Percentiles rank a stretch among this genome's conserved stretches.
Conservation (phyloP, 106 monocot species). For the Cymbidium sinense region DNA sequence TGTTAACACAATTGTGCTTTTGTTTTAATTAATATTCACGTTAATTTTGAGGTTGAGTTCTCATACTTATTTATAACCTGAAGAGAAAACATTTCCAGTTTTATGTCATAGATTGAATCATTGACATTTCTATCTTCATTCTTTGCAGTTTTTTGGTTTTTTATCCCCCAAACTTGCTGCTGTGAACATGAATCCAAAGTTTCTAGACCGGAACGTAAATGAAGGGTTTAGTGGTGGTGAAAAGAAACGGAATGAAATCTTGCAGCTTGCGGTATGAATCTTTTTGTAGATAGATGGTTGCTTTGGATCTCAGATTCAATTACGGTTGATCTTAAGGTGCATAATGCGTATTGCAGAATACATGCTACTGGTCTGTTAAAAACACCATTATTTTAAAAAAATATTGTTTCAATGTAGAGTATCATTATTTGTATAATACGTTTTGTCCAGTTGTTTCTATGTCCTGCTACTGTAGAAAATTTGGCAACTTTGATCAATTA, state of each 20-base stretch:
- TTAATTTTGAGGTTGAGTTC: neutral
- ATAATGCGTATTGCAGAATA: neutral
- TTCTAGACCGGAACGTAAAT: constrained; percentile 96
- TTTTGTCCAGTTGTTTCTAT: neutral
- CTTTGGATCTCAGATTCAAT: neutral
- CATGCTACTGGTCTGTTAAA: neutral
- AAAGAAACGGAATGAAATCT: constrained; percentile 94
- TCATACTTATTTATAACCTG: neutral
- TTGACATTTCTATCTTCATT: constrained; percentile 5
- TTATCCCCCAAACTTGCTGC: constrained; percentile 61
- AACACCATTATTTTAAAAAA: neutral
- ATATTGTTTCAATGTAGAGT: neutral
- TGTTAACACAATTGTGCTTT: neutral
- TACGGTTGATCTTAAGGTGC: neutral
- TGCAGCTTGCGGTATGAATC: constrained; percentile 85
- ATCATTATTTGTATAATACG: neutral
- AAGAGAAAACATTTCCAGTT: constrained; percentile 1
- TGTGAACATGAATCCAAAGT: constrained; percentile 70
- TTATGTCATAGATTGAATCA: neutral
- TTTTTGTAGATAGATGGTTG: neutral
- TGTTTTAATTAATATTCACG: neutral
- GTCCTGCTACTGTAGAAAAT: too few relatives aligned
- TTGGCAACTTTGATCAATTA: too few relatives aligned
- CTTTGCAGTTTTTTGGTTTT: constrained; percentile 74
- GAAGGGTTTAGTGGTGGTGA: constrained; percentile 95